These are phyloP conservation scores for Suillus lakei DNA, from an alignment of 768 basidiomycete species.

Conservation along the genomic window DNA sequence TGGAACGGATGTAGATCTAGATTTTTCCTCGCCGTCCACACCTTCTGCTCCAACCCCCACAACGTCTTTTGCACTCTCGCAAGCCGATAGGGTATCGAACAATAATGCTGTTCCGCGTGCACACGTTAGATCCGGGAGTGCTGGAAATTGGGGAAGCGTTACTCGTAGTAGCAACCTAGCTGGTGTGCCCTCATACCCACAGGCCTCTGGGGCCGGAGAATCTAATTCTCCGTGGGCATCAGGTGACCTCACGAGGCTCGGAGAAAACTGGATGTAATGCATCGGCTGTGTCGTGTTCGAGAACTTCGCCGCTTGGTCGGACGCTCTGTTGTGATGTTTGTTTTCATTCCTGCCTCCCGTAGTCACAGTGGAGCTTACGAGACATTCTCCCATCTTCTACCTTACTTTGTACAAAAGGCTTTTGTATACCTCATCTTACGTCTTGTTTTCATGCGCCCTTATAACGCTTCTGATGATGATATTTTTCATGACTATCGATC, in stretches of 20 bases:
- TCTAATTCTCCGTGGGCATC: constrained; percentile 63
- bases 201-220: constrained; percentile 57
- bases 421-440: constrained; percentile 34
- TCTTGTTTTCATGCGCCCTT: constrained; percentile 40
- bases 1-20: constrained; percentile 67
- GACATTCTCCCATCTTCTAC: constrained; percentile 15
- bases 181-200: constrained; percentile 55
- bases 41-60: constrained; percentile 50
- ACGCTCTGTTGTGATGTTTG: constrained; percentile 39
- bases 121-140: constrained; percentile 77
- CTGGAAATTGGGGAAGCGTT: constrained; percentile 78
- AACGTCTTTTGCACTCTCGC: constrained; percentile 41
- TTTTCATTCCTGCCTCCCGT: constrained; percentile 21
- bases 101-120: constrained; percentile 46
- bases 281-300: constrained; percentile 23
- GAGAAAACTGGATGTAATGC: constrained; percentile 52
- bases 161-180: constrained; percentile 57
- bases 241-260: constrained; percentile 55
- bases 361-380: constrained; percentile 15
- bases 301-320: constrained; percentile 47
- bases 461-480: constrained; percentile 46
- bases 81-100: constrained; percentile 42
- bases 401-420: constrained; percentile 24
- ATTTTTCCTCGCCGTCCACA: constrained; percentile 61
- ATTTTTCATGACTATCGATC: constrained; percentile 45